Conservation (phyloP, 148 eudicot genomes). For the Rheum nobile region DNA sequence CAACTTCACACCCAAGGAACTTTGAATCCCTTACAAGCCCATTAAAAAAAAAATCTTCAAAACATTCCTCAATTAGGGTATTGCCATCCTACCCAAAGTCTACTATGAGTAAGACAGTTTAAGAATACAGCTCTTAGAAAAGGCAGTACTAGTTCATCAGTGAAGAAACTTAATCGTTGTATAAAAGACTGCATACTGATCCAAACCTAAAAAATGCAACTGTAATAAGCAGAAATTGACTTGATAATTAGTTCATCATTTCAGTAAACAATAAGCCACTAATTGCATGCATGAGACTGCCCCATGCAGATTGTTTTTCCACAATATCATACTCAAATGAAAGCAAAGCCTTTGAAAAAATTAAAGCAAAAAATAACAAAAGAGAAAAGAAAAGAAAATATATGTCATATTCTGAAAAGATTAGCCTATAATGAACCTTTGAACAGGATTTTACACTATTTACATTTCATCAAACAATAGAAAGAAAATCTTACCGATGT, state of each 20-base stretch:
- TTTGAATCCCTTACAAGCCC: neutral
- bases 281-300: neutral
- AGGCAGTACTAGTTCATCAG: neutral
- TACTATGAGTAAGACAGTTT: neutral
- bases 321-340: neutral
- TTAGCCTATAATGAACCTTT: neutral
- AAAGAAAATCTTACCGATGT: conserved; percentile 65
- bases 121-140: neutral
- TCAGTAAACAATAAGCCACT: neutral
- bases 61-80: neutral
- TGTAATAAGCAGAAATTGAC: neutral
- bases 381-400: neutral
- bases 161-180: neutral
- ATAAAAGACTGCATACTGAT: neutral
- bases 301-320: neutral
- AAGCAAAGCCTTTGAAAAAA: neutral
- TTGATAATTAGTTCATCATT: neutral
- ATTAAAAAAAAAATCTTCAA: neutral
- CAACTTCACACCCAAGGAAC: neutral
- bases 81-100: neutral
- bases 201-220: neutral
- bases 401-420: neutral
- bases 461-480: neutral
- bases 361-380: neutral
- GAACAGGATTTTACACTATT: neutral